Conservation (phyloP, 345 rosid species). For the Brassica rapa region DNA sequence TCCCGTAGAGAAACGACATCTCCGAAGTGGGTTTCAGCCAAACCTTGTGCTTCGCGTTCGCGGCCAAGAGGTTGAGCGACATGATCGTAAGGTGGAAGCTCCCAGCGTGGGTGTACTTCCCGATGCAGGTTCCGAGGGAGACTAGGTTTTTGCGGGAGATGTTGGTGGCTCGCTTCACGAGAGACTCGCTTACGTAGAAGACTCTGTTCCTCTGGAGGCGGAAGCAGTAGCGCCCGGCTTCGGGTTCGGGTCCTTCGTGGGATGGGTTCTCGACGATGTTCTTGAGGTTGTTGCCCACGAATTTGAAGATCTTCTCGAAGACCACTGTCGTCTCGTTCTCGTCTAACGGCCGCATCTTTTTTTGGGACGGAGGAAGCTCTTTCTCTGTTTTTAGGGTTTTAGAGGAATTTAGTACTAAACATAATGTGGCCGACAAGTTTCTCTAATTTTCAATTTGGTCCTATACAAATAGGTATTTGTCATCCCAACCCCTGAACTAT, state of each 20-base stretch:
- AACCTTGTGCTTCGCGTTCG: slow-evolving; percentile 83
- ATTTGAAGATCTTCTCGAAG: slow-evolving; percentile 78
- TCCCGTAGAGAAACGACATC: slow-evolving; percentile 91
- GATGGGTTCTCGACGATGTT: slow-evolving; percentile 89
- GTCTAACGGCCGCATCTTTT: slow-evolving; percentile 73
- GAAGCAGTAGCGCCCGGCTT: slow-evolving; percentile 87
- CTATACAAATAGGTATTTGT: neutral
- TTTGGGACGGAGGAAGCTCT: neutral
- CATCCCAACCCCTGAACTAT: neutral
- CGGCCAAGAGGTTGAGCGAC: slow-evolving; percentile 58
- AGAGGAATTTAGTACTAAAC: slow-evolving; percentile 2
- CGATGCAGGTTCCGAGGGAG: slow-evolving; percentile 80
- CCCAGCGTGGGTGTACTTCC: slow-evolving; percentile 78
- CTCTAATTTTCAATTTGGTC: neutral
- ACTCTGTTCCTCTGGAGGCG: slow-evolving; percentile 81
- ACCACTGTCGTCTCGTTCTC: slow-evolving; percentile 84
- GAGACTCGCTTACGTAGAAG: slow-evolving; percentile 74
- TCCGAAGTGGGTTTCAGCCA: slow-evolving; percentile 93
- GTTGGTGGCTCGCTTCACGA: slow-evolving; percentile 88
- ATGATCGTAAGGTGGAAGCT: slow-evolving; percentile 74
- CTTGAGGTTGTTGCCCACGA: slow-evolving; percentile 88
- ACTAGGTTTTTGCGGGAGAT: slow-evolving; percentile 57
- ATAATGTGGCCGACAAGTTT: slow-evolving; percentile 24
- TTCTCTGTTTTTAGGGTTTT: slow-evolving; percentile 21
- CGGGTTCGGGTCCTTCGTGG: slow-evolving; percentile 76